phyloP scores from a whole-genome alignment of 2,329 filamentous ascomycete genomes.

The Pezicula radicicola region DNA sequence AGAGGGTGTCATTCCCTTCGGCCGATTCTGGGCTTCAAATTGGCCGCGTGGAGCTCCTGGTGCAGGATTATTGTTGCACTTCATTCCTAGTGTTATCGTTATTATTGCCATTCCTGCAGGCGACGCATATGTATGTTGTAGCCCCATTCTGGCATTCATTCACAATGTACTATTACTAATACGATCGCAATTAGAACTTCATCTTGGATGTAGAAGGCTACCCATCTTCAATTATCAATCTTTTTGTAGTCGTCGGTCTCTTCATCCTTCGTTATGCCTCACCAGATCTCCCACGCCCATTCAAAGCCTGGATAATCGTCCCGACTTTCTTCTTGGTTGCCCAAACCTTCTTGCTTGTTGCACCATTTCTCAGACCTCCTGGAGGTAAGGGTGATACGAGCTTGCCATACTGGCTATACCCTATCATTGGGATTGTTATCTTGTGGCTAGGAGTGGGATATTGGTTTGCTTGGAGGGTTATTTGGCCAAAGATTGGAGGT shows the following conservation, averaged over 20 bases:
- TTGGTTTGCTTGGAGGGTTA: slow-evolving; percentile 25
- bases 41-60: slow-evolving; percentile 14
- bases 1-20: slow-evolving; percentile 43
- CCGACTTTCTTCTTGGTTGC: slow-evolving; percentile 34
- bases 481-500: slow-evolving; percentile 15
- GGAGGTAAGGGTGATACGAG: slow-evolving; percentile 36
- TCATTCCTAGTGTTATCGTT: slow-evolving; percentile 56
- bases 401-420: slow-evolving; percentile 41
- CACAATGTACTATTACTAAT: too few relatives aligned
- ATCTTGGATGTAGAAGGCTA: slow-evolving; percentile 34
- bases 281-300: slow-evolving; percentile 32
- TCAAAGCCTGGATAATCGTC: slow-evolving; percentile 33
- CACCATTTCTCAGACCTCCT: slow-evolving; percentile 38
- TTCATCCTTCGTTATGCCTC: slow-evolving; percentile 23
- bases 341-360: slow-evolving; percentile 37
- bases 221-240: slow-evolving; percentile 28
- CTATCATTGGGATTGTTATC: slow-evolving; percentile 38
- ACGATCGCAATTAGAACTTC: slow-evolving; percentile 26
- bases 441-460: slow-evolving; percentile 34
- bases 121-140: slow-evolving; percentile 13
- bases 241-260: slow-evolving; percentile 30
- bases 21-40: slow-evolving; percentile 28
- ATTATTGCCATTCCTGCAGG: slow-evolving; percentile 45
- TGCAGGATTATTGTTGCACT: slow-evolving; percentile 48
- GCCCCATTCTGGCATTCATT: too few relatives aligned